phyloP scores from a whole-genome alignment of 2,329 filamentous ascomycete genomes.

The Knufia fluminis region DNA sequence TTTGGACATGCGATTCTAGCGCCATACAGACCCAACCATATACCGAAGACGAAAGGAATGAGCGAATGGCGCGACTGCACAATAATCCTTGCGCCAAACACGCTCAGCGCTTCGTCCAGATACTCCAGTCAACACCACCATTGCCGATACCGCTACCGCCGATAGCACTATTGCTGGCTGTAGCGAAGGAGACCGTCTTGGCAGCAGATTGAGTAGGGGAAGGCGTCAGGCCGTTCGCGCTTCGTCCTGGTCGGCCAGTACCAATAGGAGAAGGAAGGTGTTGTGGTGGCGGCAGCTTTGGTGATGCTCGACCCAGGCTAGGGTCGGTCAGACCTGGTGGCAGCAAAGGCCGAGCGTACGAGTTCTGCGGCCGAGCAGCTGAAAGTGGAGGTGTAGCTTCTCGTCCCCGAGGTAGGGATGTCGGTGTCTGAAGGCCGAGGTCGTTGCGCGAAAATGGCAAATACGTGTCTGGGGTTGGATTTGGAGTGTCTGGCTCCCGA shows the following conservation, averaged over 20 bases:
- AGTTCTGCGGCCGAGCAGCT: neutral
- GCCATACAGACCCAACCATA: too few relatives aligned
- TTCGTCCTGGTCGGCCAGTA: conserved; percentile 1
- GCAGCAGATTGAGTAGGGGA: neutral
- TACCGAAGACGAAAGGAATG: too few relatives aligned
- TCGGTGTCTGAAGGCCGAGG: neutral
- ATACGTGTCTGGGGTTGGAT: conserved; percentile 1
- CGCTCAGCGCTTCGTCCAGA: conserved; percentile 3
- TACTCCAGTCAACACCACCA: conserved; percentile 9
- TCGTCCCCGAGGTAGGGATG: neutral
- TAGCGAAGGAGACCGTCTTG: neutral
- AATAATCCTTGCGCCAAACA: too few relatives aligned
- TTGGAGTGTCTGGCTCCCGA: neutral
- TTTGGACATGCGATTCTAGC: too few relatives aligned
- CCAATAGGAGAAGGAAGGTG: conserved; percentile 5
- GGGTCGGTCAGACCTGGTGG: conserved; percentile 8
- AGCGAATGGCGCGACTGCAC: too few relatives aligned
- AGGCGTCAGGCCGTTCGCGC: conserved; percentile 2
- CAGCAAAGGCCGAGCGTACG: neutral
- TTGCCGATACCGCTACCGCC: neutral
- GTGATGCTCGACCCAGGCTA: neutral
- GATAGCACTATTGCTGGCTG: neutral
- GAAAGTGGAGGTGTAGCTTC: conserved; percentile 6
- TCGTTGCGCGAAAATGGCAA: conserved; percentile 2
- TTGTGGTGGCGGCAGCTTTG: neutral